A percentile compares a stretch with the other conserved stretches of the same genome.
Conservation (phyloP, 495 filamentous ascomycete species). For the Terfezia boudieri region DNA sequence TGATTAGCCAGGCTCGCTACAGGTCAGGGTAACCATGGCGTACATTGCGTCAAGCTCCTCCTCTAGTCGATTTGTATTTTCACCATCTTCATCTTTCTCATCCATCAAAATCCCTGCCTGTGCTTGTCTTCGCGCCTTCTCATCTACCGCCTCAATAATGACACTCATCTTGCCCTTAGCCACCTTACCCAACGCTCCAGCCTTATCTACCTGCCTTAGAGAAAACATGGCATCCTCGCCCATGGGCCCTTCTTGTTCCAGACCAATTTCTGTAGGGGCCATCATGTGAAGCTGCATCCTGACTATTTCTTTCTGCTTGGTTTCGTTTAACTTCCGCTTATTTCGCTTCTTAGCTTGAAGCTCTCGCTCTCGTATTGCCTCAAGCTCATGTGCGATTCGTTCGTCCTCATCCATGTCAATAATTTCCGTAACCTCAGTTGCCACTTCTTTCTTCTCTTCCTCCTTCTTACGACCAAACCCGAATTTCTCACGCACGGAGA, state of each 20-base stretch:
- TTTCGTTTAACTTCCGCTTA: conserved; percentile 63
- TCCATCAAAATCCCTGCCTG: conserved; percentile 33
- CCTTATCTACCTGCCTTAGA: conserved; percentile 55
- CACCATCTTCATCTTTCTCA: conserved; percentile 36
- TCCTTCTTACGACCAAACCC: conserved; percentile 61
- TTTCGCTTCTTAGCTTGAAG: conserved; percentile 52
- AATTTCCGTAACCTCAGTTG: conserved; percentile 33
- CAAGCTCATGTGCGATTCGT: conserved; percentile 65
- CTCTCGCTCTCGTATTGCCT: conserved; percentile 57
- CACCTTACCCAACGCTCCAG: conserved; percentile 43
- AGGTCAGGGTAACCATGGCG: neutral
- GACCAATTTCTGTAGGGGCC: conserved; percentile 82
- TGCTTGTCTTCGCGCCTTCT: conserved; percentile 33
- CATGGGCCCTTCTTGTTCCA: conserved; percentile 60
- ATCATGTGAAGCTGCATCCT: conserved; percentile 96
- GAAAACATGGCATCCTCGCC: conserved; percentile 67
- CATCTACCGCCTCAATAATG: conserved; percentile 28
- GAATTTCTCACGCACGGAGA: conserved; percentile 69
- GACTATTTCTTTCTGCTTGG: conserved; percentile 70
- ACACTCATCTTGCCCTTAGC: conserved; percentile 55
- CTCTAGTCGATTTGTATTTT: conserved; percentile 53
- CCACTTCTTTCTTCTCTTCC: conserved; percentile 23
- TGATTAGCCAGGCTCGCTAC: neutral
- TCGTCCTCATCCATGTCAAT: conserved; percentile 86
- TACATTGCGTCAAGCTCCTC: conserved; percentile 53